phyloP scores from a whole-genome alignment of 1,284 basidiomycete species.

The Pseudozyma thailandica region DNA sequence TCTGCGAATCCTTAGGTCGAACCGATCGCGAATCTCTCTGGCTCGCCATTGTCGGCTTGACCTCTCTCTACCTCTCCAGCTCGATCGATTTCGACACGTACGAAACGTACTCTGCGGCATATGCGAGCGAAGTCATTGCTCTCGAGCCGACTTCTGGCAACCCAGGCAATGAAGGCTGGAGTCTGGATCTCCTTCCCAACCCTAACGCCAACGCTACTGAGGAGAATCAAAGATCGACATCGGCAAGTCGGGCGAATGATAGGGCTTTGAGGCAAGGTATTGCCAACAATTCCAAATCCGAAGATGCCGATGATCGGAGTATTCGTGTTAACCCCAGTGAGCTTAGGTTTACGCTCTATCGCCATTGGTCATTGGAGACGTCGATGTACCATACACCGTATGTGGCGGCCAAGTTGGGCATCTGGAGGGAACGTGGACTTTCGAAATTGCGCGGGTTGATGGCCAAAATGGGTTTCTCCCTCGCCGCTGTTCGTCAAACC shows the following conservation, averaged over 20 bases:
- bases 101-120: slow-evolving; percentile 71
- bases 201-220: neutral
- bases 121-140: slow-evolving; percentile 60
- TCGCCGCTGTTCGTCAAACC: slow-evolving; percentile 90
- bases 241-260: neutral
- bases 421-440: slow-evolving; percentile 93
- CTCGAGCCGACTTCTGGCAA: slow-evolving; percentile 30
- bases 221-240: neutral
- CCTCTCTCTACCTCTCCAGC: slow-evolving; percentile 88
- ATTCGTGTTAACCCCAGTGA: slow-evolving; percentile 59
- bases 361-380: slow-evolving; percentile 98
- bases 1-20: slow-evolving; percentile 87
- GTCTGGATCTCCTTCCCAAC: slow-evolving; percentile 23
- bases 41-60: slow-evolving; percentile 92
- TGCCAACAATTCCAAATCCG: slow-evolving; percentile 28
- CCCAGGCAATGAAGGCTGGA: slow-evolving; percentile 24
- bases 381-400: slow-evolving; percentile 98
- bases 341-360: slow-evolving; percentile 85
- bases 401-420: slow-evolving; percentile 90
- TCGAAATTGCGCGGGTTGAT: slow-evolving; percentile 88
- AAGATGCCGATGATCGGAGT: slow-evolving; percentile 57
- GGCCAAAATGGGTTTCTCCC: slow-evolving; percentile 98
- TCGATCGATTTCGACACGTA: slow-evolving; percentile 88
- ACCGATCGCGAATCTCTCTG: slow-evolving; percentile 92
- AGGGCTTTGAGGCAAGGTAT: slow-evolving; percentile 14